Evolutionary conservation across 164 flowering plant genomes (phyloP).

Genomic region (Tetrastigma voinierianum): DNA sequence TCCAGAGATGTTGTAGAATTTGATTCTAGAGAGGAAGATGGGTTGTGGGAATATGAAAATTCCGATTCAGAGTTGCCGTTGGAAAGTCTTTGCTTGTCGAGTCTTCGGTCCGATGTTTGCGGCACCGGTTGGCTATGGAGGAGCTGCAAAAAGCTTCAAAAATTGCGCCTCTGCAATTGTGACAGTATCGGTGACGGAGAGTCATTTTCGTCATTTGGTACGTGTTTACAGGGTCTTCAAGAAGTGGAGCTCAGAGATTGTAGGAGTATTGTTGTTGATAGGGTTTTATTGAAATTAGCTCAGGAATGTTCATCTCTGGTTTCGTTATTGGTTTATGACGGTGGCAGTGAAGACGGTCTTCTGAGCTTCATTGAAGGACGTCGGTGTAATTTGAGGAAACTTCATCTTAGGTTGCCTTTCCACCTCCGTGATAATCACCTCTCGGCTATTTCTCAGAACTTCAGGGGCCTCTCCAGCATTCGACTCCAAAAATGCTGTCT

Average conservation of each 20-base stretch:
- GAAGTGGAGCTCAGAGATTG: slow-evolving; percentile 68
- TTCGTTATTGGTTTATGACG: slow-evolving; percentile 73
- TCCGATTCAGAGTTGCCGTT: slow-evolving; percentile 35
- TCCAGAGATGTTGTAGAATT: too few relatives aligned
- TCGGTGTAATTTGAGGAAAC: slow-evolving; percentile 33
- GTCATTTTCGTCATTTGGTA: slow-evolving; percentile 33
- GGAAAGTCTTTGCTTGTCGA: slow-evolving; percentile 45
- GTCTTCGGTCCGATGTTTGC: slow-evolving; percentile 44
- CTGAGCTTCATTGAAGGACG: slow-evolving; percentile 48
- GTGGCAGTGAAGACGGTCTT: slow-evolving; percentile 68
- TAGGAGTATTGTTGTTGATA: slow-evolving; percentile 53
- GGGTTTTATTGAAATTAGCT: slow-evolving; percentile 49
- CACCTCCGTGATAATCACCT: slow-evolving; percentile 74
- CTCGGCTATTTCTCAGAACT: slow-evolving; percentile 41
- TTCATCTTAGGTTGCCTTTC: slow-evolving; percentile 78
- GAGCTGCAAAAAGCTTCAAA: slow-evolving; percentile 49
- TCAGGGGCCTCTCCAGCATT: slow-evolving; percentile 43
- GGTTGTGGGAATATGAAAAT: slow-evolving; percentile 11
- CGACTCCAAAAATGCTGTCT: slow-evolving; percentile 80
- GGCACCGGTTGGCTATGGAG: slow-evolving; percentile 70
- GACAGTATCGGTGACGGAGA: slow-evolving; percentile 51
- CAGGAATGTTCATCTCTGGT: slow-evolving; percentile 43
- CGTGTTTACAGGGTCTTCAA: slow-evolving; percentile 35
- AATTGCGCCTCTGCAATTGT: slow-evolving; percentile 52
- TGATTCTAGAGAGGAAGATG: not conserved